Base-by-base conservation (phyloP, 352 stramenopile species). In the Phytophthora agathidicida region DNA sequence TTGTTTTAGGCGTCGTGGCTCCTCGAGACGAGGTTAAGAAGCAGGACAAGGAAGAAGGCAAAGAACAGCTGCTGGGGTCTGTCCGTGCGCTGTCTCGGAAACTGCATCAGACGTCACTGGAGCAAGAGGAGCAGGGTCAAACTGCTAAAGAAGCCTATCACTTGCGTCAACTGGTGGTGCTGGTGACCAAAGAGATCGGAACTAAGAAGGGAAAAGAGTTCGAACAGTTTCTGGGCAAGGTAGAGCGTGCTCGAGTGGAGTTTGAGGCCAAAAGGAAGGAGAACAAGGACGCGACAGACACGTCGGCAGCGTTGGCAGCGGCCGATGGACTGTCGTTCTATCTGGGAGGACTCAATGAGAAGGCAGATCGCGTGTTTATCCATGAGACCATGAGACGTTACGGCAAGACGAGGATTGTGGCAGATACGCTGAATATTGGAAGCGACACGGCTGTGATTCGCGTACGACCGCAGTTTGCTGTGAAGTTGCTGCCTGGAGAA, bases 311-410 rank as follows among this genome's bases (percentile, higher is more conserved):
- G 0, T n/a, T 65, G 7, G 35, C 52, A 7, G 61, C 57, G 0
- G 66, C 56, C 0, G 65, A 89, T 2, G 62, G 63, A 11, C 61
- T 89, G n/a, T 78, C 83, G 42, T 93, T 93, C 31, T 93, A 88
- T 57, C 73, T 93, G 1, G 71, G 71, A 22, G 84, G 81, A 1
- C 36, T 97, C 26, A 86, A 89, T 28, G 89, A 97, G 24, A 98
- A 98, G 63, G 54, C 83, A 37, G 83, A 88, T 27, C 86, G 96
- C 24, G 89, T 95, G 48, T 81, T 83, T 6, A 79, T 98, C 37
- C 94, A 99, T 68, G 73, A 96, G 60, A 89, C 92, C 8, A 93
- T 98, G 57, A 81, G 92, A 5, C 72, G 79, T 32, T 91, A 89
- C 44, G 77, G 81, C 51, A 84, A 91, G 45, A 75, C 77, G 38